Base-by-base conservation (phyloP, 2,329 filamentous ascomycete genomes). In the Epichloe glyceriae region DNA sequence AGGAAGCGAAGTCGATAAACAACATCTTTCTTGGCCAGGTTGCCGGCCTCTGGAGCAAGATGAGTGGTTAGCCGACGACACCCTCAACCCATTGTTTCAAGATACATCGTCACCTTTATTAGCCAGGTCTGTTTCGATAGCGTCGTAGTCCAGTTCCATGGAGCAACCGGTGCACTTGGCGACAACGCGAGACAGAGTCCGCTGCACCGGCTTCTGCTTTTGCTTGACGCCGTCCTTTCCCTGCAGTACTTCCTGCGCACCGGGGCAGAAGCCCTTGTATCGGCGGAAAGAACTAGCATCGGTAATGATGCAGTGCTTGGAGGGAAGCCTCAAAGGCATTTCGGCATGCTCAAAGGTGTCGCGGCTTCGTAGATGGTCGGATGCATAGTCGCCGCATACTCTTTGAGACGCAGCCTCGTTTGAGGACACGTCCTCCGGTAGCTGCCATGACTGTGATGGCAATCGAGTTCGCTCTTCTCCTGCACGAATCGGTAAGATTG, bases 211-310 rank as follows among this genome's bases (percentile, higher is more conserved):
- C 53, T 75, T 73, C 56, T 72, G 73, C 6, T 72, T 69, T 55
- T 70, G 74, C 57, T 71, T 75, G 44, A 79, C 68, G 5, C 75
- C 76, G 2, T 69, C 59, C 2, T 70, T 70, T 1, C 76, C 76
- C 40, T 65, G 64, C 33, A 73, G 61, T 1, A 74, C 69, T 12
- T 76, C 73, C 46, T 70, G 72, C 7, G 76, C 76, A 1, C 76
- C 76, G 17, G 71, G 68, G 43, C 77, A 80, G 55, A 80, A 78
- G 1, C 75, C 76, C 50, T 75, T 77, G 38, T 74, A 64, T 11
- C 71, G 62, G 45, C 73, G 71, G 53, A 78, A 79, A 0, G 76
- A 79, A 54, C 74, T 76, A 10, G 63, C 54, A 2, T 58, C 55
- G 11, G 61, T 68, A 33, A 79, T 75, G 5, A 57, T 67, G 55